phyloP scores from a whole-genome alignment of 345 rosid genomes.

The Pugionium dolabratum region DNA sequence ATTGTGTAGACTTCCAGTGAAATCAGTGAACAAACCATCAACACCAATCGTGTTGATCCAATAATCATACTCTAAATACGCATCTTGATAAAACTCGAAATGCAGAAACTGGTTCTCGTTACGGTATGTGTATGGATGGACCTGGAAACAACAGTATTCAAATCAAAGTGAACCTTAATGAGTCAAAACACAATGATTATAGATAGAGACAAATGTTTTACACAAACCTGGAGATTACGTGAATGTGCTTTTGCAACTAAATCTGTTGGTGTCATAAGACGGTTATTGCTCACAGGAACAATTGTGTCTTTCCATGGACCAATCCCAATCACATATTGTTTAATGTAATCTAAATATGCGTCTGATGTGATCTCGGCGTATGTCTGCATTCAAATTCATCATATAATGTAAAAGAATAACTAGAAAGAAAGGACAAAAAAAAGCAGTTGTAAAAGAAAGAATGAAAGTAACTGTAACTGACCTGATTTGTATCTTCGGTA shows the following conservation, averaged over 20 bases:
- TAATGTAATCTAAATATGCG: conserved; percentile 65
- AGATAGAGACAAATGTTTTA: neutral
- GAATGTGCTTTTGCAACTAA: conserved; percentile 86
- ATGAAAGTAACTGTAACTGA: conserved; percentile 22
- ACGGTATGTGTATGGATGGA: conserved; percentile 88
- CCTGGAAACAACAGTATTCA: conserved; percentile 48
- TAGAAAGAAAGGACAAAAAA: neutral
- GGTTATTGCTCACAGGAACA: conserved; percentile 64
- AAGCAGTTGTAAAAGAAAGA: no score
- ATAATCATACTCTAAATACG: conserved; percentile 66
- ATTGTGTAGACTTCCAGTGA: conserved; percentile 76
- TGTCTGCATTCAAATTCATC: conserved; percentile 54
- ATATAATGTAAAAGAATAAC: neutral
- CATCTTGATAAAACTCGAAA: conserved; percentile 68
- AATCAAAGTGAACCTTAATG: neutral
- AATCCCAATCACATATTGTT: conserved; percentile 82
- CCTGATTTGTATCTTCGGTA: conserved; percentile 95
- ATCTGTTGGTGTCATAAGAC: conserved; percentile 72
- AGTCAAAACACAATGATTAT: neutral
- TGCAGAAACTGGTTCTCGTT: conserved; percentile 65
- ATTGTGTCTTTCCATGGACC: conserved; percentile 99
- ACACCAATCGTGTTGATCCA: conserved; percentile 82
- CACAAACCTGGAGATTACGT: conserved; percentile 67
- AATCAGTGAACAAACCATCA: conserved; percentile 92
- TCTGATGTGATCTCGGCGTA: conserved; percentile 88